These are phyloP conservation scores for Zangia roseola DNA, from an alignment of 768 basidiomycete species.

Conservation along the genomic window DNA sequence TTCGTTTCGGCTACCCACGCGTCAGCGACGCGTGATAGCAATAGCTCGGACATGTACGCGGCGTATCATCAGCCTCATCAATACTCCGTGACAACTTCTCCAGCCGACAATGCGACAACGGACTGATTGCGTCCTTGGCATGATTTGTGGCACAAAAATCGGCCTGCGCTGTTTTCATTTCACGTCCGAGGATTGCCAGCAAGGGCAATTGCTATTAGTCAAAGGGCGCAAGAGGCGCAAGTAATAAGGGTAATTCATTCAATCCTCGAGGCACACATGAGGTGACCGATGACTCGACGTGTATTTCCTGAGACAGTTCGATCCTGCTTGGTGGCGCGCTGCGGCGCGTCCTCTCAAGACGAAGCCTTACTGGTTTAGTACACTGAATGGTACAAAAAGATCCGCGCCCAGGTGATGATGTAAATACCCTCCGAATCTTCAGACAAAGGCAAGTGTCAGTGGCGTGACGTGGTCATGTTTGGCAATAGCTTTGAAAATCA, in stretches of 20 bases:
- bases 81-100: too few relatives aligned
- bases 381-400: background rate
- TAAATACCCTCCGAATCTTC: too few relatives aligned
- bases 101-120: too few relatives aligned
- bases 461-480: conserved; percentile 27
- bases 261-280: conserved; percentile 25
- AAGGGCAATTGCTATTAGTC: conserved; percentile 8
- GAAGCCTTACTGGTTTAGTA: conserved; percentile 1
- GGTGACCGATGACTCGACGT: conserved; percentile 13
- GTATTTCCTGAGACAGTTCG: background rate
- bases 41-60: background rate
- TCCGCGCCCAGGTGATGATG: too few relatives aligned
- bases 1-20: conserved; percentile 5
- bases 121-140: background rate
- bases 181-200: background rate
- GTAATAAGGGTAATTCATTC: conserved; percentile 15
- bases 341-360: background rate
- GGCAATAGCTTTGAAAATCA: conserved; percentile 22
- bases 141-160: background rate
- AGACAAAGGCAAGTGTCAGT: too few relatives aligned
- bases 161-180: background rate
- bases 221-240: conserved; percentile 13
- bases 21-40: conserved; percentile 3
- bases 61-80: background rate
- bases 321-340: background rate